phyloP scores from a whole-genome alignment of 108 stramenopile genomes.

The Skeletonema potamos region DNA sequence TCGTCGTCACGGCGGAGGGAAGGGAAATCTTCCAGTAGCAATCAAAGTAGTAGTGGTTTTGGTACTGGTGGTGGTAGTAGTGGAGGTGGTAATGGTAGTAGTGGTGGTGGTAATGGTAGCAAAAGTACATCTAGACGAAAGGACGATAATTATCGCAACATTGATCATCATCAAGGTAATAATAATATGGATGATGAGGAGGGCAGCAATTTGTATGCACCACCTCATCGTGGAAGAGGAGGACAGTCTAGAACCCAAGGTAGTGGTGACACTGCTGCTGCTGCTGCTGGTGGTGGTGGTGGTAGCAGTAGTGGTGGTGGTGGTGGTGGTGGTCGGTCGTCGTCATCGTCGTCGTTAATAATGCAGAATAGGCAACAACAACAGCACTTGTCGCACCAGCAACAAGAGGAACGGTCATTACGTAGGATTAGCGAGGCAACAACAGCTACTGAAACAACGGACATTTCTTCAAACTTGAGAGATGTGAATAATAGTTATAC shows the following conservation, averaged over 20 bases:
- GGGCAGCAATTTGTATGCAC: background rate
- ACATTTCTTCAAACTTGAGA: too few relatives aligned
- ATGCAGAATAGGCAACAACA: background rate
- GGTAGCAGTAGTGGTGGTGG: background rate
- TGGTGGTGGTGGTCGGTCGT: background rate
- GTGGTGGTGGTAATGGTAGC: background rate
- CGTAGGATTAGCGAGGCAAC: background rate
- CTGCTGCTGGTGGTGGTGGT: too few relatives aligned
- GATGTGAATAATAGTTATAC: too few relatives aligned
- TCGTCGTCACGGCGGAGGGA: background rate
- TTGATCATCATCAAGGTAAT: background rate
- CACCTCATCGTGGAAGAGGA: background rate
- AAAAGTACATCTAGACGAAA: background rate
- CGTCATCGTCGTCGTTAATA: background rate
- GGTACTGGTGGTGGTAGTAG: background rate
- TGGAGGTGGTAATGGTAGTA: background rate
- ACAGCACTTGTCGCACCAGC: too few relatives aligned
- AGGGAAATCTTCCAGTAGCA: background rate
- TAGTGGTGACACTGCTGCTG: too few relatives aligned
- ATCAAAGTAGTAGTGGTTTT: too few relatives aligned
- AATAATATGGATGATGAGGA: background rate
- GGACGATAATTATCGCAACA: background rate
- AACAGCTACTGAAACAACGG: background rate
- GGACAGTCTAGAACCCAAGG: too few relatives aligned
- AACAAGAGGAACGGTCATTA: background rate